phyloP scores from a whole-genome alignment of 768 basidiomycete genomes.

The Mycena polygramma region DNA sequence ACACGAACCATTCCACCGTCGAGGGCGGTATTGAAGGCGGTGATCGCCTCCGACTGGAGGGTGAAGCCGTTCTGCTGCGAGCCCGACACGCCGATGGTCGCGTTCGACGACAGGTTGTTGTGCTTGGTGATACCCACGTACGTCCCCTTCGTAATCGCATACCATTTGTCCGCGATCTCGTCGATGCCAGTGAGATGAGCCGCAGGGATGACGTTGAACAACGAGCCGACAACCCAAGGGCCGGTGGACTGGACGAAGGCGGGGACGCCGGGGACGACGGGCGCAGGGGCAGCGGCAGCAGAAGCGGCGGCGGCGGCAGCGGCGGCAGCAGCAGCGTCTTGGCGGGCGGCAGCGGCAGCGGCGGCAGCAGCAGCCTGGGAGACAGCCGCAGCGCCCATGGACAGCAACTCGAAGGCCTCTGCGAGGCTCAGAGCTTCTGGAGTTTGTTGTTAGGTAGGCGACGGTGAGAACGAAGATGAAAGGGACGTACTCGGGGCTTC shows the following conservation, averaged over 20 bases:
- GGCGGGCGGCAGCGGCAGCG: too few relatives aligned
- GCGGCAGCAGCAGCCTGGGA: not conserved
- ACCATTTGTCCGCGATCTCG: not conserved
- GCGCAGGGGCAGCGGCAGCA: not conserved
- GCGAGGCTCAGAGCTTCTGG: too few relatives aligned
- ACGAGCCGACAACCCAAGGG: not conserved
- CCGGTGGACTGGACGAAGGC: not conserved
- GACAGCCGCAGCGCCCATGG: not conserved
- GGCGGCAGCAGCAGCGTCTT: not conserved
- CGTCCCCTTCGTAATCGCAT: not conserved
- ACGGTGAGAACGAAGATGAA: too few relatives aligned
- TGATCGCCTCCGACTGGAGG: not conserved
- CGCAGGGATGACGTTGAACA: not conserved
- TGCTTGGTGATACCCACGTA: not conserved
- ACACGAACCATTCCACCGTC: not conserved
- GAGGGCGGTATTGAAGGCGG: not conserved
- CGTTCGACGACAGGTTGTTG: not conserved
- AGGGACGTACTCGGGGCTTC: too few relatives aligned
- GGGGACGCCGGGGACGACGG: not conserved
- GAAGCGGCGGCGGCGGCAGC: too few relatives aligned
- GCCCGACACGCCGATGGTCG: not conserved
- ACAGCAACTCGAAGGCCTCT: not conserved
- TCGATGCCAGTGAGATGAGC: not conserved
- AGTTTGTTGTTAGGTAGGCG: too few relatives aligned
- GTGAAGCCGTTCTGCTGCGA: not conserved